Evolutionary conservation across 345 rosid species (phyloP).

Genomic region (Murraya koenigii): DNA sequence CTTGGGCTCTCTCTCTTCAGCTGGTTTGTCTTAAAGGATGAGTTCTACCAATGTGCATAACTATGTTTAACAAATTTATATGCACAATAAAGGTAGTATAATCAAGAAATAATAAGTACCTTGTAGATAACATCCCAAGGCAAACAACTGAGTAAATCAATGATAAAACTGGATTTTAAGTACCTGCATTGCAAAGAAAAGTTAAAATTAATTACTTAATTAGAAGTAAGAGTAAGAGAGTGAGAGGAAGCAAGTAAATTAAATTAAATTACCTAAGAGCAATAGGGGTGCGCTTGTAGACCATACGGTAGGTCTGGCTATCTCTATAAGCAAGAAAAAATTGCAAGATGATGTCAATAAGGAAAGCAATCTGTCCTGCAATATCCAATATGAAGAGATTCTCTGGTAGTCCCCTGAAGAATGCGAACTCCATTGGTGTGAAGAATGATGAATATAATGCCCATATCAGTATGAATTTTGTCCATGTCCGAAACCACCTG

Average conservation of each 20-base stretch:
- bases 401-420: constrained; percentile 75
- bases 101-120: constrained; percentile 31
- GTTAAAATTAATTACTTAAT: background rate
- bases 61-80: too few species aligned
- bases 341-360: constrained; percentile 59
- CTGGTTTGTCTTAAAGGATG: too few species aligned
- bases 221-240: background rate
- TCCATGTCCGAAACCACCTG: constrained; percentile 75
- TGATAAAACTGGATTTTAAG: constrained; percentile 63
- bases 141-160: constrained; percentile 69
- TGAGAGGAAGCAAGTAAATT: constrained; percentile 10
- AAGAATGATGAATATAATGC: constrained; percentile 82
- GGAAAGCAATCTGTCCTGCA: constrained; percentile 72
- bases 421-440: constrained; percentile 88
- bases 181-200: constrained; percentile 40
- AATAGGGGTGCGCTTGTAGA: constrained; percentile 48
- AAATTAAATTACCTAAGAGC: constrained; percentile 47
- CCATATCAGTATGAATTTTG: constrained; percentile 67
- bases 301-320: constrained; percentile 51
- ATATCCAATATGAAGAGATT: constrained; percentile 70
- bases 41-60: too few species aligned
- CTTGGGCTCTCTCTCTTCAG: too few species aligned
- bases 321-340: constrained; percentile 72
- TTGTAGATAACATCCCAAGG: constrained; percentile 85
- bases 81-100: too few species aligned